These are phyloP conservation scores for Dictyostelium intermedium DNA, from an alignment of 78 protist species.

Conservation along the genomic window DNA sequence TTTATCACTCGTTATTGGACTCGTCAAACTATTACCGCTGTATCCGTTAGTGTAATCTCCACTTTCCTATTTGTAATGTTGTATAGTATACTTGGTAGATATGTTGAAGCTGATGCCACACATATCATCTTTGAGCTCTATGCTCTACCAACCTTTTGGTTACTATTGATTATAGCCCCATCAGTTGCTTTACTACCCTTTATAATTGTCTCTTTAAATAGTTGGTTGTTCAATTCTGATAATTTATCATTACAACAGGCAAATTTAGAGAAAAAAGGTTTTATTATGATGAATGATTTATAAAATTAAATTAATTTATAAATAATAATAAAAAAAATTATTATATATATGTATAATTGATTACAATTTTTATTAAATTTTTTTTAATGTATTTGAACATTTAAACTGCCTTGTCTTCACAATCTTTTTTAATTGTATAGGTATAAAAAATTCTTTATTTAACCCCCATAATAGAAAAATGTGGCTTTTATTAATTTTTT, in stretches of 20 bases:
- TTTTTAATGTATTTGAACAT: no score
- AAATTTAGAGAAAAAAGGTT: neutral
- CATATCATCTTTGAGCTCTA: conserved; percentile 47
- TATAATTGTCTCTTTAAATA: conserved; percentile 15
- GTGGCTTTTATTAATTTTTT: no score
- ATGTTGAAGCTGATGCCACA: conserved; percentile 35
- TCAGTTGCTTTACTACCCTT: conserved; percentile 31
- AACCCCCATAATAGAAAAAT: no score
- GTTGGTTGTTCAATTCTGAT: conserved; percentile 38
- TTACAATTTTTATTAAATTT: no score
- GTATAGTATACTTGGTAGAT: conserved; percentile 12
- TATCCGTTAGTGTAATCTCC: neutral
- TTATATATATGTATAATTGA: no score
- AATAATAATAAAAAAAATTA: no score
- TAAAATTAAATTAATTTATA: neutral
- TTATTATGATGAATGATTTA: neutral
- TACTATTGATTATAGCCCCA: conserved; percentile 43
- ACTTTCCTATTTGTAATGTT: conserved; percentile 47
- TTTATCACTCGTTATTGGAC: conserved; percentile 63
- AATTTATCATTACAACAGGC: neutral
- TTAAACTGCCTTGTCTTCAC: no score
- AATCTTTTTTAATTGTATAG: no score
- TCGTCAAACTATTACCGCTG: neutral
- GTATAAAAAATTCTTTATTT: no score
- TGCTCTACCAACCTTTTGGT: conserved; percentile 46